Evolutionary conservation across 2,329 filamentous ascomycete genomes (phyloP), one percentile per base, ranked within the genome.

Genomic region (Arthroderma sp.): DNA sequence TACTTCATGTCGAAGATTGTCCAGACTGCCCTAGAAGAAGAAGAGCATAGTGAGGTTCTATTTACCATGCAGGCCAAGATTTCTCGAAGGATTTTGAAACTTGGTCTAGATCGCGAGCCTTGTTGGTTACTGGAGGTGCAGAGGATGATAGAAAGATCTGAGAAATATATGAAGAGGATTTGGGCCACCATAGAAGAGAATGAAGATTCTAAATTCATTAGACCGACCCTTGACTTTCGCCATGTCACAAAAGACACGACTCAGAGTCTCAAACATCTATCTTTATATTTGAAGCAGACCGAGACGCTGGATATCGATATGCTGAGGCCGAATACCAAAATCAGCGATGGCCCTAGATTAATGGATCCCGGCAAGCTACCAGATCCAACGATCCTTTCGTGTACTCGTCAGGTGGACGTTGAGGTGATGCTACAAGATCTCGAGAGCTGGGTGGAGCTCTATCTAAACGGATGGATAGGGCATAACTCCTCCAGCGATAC

Each of bases 1-100:
- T 69, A 65, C 9, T 55, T 76, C 45, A 58, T 74, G 53, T 46
- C 61, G 0, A 36, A 49, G 0, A 44, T 73, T 5, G 51, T 73
- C 6, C 31, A 57, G 0, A 7, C 45, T 0, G 56, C 59, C 0
- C 45, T 54, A 3, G 33, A 15, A 27, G 2, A 7, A 8, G 10
- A 10, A 6, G 10, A 37, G 5, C 28, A 36, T 27, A 34, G 29
- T 10, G 61, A 67, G 5, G 10, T 61, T 1, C 5, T 71, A 0
- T 61, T 58, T 32, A 48, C 53, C 6, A 69, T 72, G 61, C 57
- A 46, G 4, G 58, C 62, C 1, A 73, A 73, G 44, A 40, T 72
- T 6, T 52, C 55, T 1, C 55, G 63, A 8, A 62, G 69, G 0
- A 44, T 63, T 0, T 49, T 54, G 7, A 73, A 73, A 46, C 49